These are phyloP conservation scores for Senecio squalidus DNA, from an alignment of 140 eudicot genomes.

Conservation along the genomic window DNA sequence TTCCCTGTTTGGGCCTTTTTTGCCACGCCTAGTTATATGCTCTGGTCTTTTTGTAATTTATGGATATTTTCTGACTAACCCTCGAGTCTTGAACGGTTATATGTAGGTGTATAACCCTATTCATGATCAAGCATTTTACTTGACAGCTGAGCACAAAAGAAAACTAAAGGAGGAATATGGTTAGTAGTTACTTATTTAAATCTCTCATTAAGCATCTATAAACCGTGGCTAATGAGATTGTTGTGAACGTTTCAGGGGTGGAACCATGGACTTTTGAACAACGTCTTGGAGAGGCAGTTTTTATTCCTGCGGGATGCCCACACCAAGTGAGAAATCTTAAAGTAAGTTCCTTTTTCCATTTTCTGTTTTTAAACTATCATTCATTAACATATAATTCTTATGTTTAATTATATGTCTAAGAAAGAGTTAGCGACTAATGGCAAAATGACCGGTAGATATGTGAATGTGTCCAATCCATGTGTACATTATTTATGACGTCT, in stretches of 20 bases:
- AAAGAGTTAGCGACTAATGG: neutral
- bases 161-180: conserved; percentile 85
- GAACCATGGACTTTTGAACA: conserved; percentile 89
- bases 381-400: neutral
- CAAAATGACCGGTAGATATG: too few species aligned
- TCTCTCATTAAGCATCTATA: neutral
- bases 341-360: conserved; percentile 4
- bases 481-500: too few species aligned
- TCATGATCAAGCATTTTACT: conserved; percentile 78
- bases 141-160: conserved; percentile 63
- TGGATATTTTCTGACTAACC: neutral
- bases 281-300: conserved; percentile 69
- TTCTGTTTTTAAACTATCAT: neutral
- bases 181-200: conserved; percentile 15
- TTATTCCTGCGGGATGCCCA: conserved; percentile 88
- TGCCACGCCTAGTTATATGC: too few species aligned
- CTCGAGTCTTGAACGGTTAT: conserved; percentile 6
- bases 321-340: conserved; percentile 57
- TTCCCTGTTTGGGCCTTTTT: too few species aligned
- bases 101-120: conserved; percentile 71
- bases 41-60: too few species aligned
- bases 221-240: neutral
- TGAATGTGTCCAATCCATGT: too few species aligned
- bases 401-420: conserved; percentile 22
- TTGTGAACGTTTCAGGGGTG: conserved; percentile 37